A percentile compares a stretch with the other conserved stretches of the same genome.
phyloP scores from a whole-genome alignment of 495 filamentous ascomycete genomes.

The Annulohypoxylon nitens region DNA sequence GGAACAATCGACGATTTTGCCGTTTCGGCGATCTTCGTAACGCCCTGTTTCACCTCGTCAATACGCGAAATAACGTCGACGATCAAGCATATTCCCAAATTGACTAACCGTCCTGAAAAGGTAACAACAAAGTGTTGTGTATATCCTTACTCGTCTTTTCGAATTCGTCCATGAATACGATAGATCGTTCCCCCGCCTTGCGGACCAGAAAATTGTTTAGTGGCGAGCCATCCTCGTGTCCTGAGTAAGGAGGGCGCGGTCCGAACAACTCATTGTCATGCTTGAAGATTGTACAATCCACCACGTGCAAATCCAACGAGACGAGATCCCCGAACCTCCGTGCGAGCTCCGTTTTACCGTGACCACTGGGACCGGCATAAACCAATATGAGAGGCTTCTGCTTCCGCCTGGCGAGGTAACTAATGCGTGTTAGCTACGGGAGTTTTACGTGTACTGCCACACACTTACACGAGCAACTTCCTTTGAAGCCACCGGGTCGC shows the following conservation, averaged over 20 bases:
- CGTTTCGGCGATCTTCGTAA: constrained; percentile 61
- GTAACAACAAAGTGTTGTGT: constrained; percentile 58
- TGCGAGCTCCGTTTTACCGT: constrained; percentile 68
- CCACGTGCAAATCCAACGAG: constrained; percentile 54
- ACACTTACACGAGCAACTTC: constrained; percentile 47
- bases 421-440: constrained; percentile 38
- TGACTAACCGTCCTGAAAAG: constrained; percentile 59
- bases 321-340: constrained; percentile 58
- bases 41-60: constrained; percentile 29
- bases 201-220: constrained; percentile 66
- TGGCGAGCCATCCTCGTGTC: constrained; percentile 56
- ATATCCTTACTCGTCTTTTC: constrained; percentile 66
- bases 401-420: constrained; percentile 55
- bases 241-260: constrained; percentile 52
- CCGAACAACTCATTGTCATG: constrained; percentile 64
- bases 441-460: constrained; percentile 26
- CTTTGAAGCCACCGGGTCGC: constrained; percentile 53
- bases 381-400: constrained; percentile 55
- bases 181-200: constrained; percentile 53
- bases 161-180: constrained; percentile 71
- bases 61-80: not conserved
- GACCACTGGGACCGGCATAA: constrained; percentile 65
- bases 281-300: constrained; percentile 62
- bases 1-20: constrained; percentile 60
- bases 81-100: not conserved